Percentiles rank a stretch among this genome's conserved stretches.
phyloP scores from a whole-genome alignment of 257 asterid species.

The Catharanthus roseus region DNA sequence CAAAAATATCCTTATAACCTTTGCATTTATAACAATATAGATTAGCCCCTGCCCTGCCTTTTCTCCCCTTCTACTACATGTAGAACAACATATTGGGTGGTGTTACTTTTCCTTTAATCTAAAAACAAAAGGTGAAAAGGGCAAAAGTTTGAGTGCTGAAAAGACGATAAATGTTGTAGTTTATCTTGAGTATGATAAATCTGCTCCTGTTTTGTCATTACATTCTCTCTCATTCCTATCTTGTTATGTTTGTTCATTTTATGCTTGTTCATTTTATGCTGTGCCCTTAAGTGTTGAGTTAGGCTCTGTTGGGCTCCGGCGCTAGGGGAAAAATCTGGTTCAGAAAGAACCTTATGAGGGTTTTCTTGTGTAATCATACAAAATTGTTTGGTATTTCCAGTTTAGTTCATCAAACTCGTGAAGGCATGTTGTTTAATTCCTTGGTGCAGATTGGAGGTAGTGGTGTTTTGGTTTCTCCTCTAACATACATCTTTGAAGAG shows the following conservation, averaged over 20 bases:
- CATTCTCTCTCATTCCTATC: too few species aligned
- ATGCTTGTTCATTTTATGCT: neutral
- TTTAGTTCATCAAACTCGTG: neutral
- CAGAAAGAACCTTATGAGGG: neutral
- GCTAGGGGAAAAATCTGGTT: neutral
- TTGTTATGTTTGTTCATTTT: neutral
- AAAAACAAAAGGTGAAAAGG: neutral
- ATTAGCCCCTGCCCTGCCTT: too few species aligned
- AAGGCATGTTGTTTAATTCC: neutral
- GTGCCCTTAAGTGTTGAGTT: neutral
- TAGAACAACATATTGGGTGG: neutral
- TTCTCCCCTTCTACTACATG: neutral
- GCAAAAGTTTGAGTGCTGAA: too few species aligned
- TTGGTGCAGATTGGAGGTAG: constrained; percentile 92
- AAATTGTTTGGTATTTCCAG: neutral
- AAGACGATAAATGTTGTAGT: neutral
- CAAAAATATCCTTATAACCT: neutral
- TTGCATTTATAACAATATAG: neutral
- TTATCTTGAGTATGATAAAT: neutral
- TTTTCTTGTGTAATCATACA: neutral
- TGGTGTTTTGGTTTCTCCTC: constrained; percentile 85
- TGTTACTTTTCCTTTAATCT: neutral
- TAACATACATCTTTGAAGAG: constrained; percentile 92
- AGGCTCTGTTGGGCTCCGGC: too few species aligned
- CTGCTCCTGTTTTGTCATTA: neutral